Percentiles rank a stretch among this genome's conserved stretches.
Conservation (phyloP, 106 monocot species). For the Xerophyta viscosa region DNA sequence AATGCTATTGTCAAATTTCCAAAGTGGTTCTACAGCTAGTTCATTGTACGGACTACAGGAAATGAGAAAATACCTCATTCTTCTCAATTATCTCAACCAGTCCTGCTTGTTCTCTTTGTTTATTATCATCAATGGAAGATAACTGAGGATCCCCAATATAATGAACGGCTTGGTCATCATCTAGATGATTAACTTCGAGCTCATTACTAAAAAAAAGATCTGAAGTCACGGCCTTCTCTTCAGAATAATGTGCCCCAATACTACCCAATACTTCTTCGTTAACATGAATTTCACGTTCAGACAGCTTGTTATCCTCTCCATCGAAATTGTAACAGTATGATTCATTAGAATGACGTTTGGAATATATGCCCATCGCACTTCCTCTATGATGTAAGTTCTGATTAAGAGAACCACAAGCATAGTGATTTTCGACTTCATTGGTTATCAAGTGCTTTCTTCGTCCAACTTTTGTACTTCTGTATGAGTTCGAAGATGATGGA, state of each 20-base stretch:
- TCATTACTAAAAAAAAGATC: neutral
- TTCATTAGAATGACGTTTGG: constrained; percentile 1
- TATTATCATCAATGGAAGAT: neutral
- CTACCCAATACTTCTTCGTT: constrained; percentile 14
- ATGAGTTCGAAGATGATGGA: constrained; percentile 24
- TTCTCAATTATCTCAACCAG: neutral
- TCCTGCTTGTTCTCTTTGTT: neutral
- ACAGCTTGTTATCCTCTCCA: constrained; percentile 17
- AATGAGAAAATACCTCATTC: constrained; percentile 8
- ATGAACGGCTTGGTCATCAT: neutral
- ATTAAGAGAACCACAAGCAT: constrained; percentile 17
- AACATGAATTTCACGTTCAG: constrained; percentile 30
- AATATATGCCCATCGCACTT: constrained; percentile 7
- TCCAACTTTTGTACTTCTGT: constrained; percentile 18
- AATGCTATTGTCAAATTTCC: too few species aligned
- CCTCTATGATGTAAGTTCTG: constrained; percentile 1
- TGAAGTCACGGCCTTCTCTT: constrained; percentile 9
- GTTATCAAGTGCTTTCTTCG: too few species aligned
- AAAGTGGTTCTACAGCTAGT: too few species aligned
- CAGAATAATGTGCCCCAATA: neutral
- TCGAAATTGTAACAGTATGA: neutral
- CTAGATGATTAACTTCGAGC: constrained; percentile 2
- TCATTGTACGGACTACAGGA: constrained; percentile 1
- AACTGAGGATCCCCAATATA: neutral
- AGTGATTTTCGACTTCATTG: constrained; percentile 32